Conservation (phyloP, 108 stramenopile species). For the Stephanodiscus triporus region DNA sequence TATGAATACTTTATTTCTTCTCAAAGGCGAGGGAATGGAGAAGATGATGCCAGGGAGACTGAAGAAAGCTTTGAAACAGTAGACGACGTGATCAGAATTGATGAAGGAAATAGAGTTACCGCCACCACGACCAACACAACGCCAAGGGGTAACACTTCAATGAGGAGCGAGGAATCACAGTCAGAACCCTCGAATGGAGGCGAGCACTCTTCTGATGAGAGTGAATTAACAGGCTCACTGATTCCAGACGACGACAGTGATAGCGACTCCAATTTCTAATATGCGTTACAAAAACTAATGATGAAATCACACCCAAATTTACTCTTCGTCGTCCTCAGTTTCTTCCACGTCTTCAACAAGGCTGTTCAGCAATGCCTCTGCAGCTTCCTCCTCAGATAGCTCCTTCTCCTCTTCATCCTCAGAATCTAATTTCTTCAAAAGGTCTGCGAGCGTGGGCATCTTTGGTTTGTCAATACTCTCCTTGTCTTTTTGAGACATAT, state of each 20-base stretch:
- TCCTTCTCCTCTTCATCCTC: conserved; percentile 65
- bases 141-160: conserved; percentile 19
- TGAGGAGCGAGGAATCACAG: conserved; percentile 28
- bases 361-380: conserved; percentile 52
- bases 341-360: conserved; percentile 70
- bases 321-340: conserved; percentile 50
- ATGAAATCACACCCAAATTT: conserved; percentile 1
- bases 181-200: conserved; percentile 30
- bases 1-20: background rate
- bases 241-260: conserved; percentile 25
- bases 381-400: conserved; percentile 64
- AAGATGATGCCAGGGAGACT: background rate
- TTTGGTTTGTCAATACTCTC: conserved; percentile 98
- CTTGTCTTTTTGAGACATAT: conserved; percentile 94
- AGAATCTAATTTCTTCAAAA: conserved; percentile 87
- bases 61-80: background rate
- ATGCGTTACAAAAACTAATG: background rate
- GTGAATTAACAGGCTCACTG: conserved; percentile 20
- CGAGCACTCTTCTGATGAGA: conserved; percentile 15
- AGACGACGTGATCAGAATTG: background rate
- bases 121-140: conserved; percentile 20
- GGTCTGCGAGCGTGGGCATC: conserved; percentile 94
- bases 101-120: conserved; percentile 14
- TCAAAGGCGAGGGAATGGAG: background rate
- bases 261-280: conserved; percentile 26